Base-by-base conservation (phyloP, 345 rosid genomes). In the Firmiana major region DNA sequence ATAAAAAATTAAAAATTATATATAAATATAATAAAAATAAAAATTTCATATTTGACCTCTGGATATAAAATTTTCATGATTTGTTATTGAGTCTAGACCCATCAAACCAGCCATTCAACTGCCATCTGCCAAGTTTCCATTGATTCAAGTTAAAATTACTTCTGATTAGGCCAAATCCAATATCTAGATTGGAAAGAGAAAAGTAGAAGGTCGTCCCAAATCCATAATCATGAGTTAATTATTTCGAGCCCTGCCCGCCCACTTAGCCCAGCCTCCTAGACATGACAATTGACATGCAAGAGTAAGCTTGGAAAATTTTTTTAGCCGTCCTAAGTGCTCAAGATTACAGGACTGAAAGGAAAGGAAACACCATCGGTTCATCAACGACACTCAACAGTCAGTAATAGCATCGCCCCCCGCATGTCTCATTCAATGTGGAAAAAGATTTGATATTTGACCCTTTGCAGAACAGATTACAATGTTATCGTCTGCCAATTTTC, bases 241-340 rank as follows among this genome's bases (percentile, higher is more conserved):
- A 51, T 51, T 51, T 16, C 55, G 55, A 26, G 1, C 65, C 17
- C 36, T 3, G 59, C 0, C 10, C 59, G 10, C 24, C 3, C n/a
- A n/a, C n/a, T n/a, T n/a, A n/a, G 51, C 9, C 24, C 10, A 2
- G 26, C 59, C 59, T n/a, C 22, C 48, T 0, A 10, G 19, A 60
- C 65, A 40, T 62, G 66, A 62, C 66, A 62, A 31, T n/a, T 62
- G 66, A 62, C 66, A 62, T 15, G 66, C 66, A 1, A 62, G 40
- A 62, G n/a, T 2, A 34, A 15, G 11, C 67, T 31, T 16, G 65
- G 65, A 28, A 26, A 28, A 12, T 1, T 60, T 60, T 4, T 60
- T 28, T 28, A 17, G 65, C 38, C 65, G 28, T 5, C 38, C 38
- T 26, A 26, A 1, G 15, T 57, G 60, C 59, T 2, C 26, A 11